A percentile compares a stretch with the other conserved stretches of the same genome.
phyloP scores from a whole-genome alignment of 108 stramenopile genomes.

The Fragilaria radians region DNA sequence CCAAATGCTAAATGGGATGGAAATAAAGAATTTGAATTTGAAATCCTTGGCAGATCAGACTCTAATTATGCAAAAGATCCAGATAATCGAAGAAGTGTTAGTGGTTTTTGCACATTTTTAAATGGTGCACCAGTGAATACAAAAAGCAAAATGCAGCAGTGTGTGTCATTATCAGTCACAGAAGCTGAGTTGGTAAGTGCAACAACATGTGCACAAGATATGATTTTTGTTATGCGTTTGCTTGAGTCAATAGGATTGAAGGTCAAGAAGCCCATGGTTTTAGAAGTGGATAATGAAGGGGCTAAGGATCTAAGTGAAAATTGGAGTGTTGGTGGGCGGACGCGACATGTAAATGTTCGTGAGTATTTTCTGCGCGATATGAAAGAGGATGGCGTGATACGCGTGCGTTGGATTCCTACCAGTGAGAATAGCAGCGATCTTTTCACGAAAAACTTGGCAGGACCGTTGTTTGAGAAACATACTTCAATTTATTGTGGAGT shows the following conservation, averaged over 20 bases:
- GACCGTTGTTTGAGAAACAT: too few species aligned
- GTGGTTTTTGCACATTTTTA: not conserved
- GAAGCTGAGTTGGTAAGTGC: conserved; percentile 31
- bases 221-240: conserved; percentile 16
- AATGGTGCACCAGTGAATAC: conserved; percentile 10
- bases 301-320: conserved; percentile 25
- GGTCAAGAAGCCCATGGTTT: conserved; percentile 33
- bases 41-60: not conserved
- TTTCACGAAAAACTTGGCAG: too few species aligned
- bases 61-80: not conserved
- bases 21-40: conserved; percentile 4
- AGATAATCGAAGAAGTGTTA: not conserved
- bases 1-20: conserved; percentile 22
- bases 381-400: conserved; percentile 23
- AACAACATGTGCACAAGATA: conserved; percentile 30
- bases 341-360: too few species aligned
- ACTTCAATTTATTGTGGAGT: too few species aligned
- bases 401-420: too few species aligned
- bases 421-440: too few species aligned
- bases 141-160: conserved; percentile 21
- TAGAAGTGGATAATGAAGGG: too few species aligned
- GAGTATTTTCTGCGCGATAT: conserved; percentile 22
- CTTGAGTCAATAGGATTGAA: conserved; percentile 17
- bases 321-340: conserved; percentile 35
- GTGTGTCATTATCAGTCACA: conserved; percentile 26